phyloP scores from a whole-genome alignment of 805 yeast species.

The Starmerella ratchasimensis region DNA sequence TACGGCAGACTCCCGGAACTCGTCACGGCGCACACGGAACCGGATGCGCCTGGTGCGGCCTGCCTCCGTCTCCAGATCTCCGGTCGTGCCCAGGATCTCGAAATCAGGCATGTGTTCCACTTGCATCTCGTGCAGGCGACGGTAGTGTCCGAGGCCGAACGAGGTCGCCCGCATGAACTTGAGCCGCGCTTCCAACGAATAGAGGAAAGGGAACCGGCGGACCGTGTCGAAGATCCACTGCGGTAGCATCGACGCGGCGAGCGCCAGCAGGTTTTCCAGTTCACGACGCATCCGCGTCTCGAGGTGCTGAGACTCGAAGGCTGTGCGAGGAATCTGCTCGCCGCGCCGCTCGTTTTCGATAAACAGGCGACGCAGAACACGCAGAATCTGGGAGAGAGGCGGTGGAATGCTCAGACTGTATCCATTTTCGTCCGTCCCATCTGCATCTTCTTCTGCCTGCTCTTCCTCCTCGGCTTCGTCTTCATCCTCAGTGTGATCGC shows the following conservation, averaged over 20 bases:
- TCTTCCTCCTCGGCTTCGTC: constrained; percentile 1
- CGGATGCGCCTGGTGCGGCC: constrained; percentile 74
- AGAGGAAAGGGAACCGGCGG: constrained; percentile 60
- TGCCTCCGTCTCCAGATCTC: too few relatives aligned
- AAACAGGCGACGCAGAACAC: constrained; percentile 7
- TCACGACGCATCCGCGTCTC: constrained; percentile 79
- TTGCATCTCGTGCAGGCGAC: too few relatives aligned
- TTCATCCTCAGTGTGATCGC: not conserved
- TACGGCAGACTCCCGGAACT: constrained; percentile 60
- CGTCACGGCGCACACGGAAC: constrained; percentile 57
- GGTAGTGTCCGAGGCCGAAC: constrained; percentile 49
- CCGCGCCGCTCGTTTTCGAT: constrained; percentile 8
- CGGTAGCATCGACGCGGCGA: constrained; percentile 77
- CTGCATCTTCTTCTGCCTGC: not conserved
- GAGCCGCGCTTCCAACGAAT: constrained; percentile 70
- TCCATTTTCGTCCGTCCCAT: not conserved
- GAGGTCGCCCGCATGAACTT: constrained; percentile 75
- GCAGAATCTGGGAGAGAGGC: not conserved
- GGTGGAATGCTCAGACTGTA: not conserved
- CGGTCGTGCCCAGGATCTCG: constrained; percentile 10
- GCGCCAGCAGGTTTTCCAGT: constrained; percentile 75
- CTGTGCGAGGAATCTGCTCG: constrained; percentile 3
- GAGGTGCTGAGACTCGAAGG: constrained; percentile 39
- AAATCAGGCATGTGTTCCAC: too few relatives aligned
- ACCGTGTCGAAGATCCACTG: constrained; percentile 71